Conservation (phyloP, 495 filamentous ascomycete species). For the Parachaetomium inaequale region DNA sequence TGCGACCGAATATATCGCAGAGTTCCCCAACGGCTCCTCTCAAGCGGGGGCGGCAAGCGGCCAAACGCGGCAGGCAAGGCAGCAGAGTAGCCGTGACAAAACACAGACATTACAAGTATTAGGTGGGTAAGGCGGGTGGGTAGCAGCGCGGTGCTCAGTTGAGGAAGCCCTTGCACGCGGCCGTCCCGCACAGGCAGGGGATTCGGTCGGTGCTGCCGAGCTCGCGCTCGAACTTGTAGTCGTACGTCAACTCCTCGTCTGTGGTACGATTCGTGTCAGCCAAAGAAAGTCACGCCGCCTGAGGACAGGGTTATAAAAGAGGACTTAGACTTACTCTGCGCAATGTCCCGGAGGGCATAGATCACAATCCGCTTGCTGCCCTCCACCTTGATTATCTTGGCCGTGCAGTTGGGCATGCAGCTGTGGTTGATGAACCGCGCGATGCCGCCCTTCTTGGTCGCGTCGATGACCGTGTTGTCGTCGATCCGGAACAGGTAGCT, state of each 20-base stretch:
- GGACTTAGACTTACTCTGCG: slow-evolving; percentile 68
- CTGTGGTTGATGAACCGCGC: slow-evolving; percentile 98
- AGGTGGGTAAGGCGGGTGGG: background rate
- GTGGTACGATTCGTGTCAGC: slow-evolving; percentile 43
- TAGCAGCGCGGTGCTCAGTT: slow-evolving; percentile 55
- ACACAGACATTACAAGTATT: background rate
- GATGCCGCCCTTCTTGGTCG: slow-evolving; percentile 96
- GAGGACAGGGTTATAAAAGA: background rate
- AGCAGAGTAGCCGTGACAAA: background rate
- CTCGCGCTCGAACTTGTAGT: slow-evolving; percentile 99
- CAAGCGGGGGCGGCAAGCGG: background rate
- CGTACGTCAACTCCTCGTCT: slow-evolving; percentile 99
- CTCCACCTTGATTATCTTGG: slow-evolving; percentile 99
- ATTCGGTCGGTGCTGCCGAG: slow-evolving; percentile 92
- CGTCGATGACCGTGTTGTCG: slow-evolving; percentile 95
- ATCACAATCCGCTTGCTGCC: slow-evolving; percentile 99
- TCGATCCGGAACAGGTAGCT: slow-evolving; percentile 98
- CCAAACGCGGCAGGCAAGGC: background rate
- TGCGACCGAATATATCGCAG: background rate
- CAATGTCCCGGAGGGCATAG: slow-evolving; percentile 92
- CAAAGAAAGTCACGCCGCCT: no score
- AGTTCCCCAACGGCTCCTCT: background rate
- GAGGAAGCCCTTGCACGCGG: slow-evolving; percentile 96
- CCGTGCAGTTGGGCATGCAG: slow-evolving; percentile 96
- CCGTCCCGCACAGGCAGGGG: slow-evolving; percentile 92